Base-by-base conservation (phyloP, 73 alveolate species). In the Paramecium pentaurelia region DNA sequence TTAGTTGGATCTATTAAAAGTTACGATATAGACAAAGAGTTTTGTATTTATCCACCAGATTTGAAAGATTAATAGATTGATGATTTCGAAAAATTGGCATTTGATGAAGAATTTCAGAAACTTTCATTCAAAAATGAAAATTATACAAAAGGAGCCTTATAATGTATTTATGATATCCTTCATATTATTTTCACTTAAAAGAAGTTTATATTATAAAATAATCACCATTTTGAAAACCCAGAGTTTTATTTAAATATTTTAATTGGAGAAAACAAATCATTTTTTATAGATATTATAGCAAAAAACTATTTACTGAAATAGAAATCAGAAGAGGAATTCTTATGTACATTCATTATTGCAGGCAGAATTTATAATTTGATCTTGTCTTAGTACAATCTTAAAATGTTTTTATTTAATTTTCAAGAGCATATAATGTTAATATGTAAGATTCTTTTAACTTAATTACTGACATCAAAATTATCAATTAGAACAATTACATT, bases 281-380 rank as follows among this genome's bases (percentile, higher is more conserved):
- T 18, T 20, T 80, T 80, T 25, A 42, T 80, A 18, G n/a, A 42
- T 25, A 9, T 80, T 2, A 47, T 80, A 42, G 49, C 64, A 0
- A 80, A 80, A 25, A 80, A 80, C 45, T 80, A 80, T 80, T 80
- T 80, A 45, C 32, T 80, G 28, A 80, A 80, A 45, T 80, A 45
- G 30, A 80, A 45, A 25, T 18, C 27, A 45, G 58, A 40, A 10
- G 49, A 80, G 11, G 77, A 80, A 3, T 27, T 12, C 5, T 4
- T 40, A n/a, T 80, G 64, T 47, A 80, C 91, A 3, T 42, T 25
- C 16, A 25, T 80, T 4, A 10, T 80, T 45, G 91, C 91, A 20
- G 91, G 77, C 25, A 80, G 32, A 80, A 80, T 80, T 18, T 80
- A 80, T 80, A 80, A 80, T 49, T 25, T 80, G 11, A 20, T 80